These are phyloP conservation scores for Penicillium frequentans DNA, from an alignment of 2,329 filamentous ascomycete genomes.

Conservation along the genomic window DNA sequence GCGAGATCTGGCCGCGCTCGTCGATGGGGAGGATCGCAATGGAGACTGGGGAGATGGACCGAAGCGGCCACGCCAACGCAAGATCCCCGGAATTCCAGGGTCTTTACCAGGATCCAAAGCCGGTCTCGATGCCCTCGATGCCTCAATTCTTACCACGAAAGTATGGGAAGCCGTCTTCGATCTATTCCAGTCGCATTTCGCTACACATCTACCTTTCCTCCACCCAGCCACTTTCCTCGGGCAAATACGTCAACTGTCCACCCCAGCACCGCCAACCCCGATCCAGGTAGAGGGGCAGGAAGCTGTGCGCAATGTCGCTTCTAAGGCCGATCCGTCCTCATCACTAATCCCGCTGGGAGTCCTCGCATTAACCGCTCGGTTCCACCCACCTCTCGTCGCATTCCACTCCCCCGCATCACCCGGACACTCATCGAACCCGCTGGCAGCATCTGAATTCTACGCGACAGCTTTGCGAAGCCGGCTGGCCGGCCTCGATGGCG, in stretches of 20 bases:
- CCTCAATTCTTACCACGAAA: slow-evolving; percentile 51
- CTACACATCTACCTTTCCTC: slow-evolving; percentile 58
- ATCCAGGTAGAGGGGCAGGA: slow-evolving; percentile 24
- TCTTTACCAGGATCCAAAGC: slow-evolving; percentile 34
- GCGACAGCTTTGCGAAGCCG: slow-evolving; percentile 52
- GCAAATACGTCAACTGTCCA: slow-evolving; percentile 44
- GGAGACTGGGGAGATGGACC: slow-evolving; percentile 43
- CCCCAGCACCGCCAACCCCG: slow-evolving; percentile 15
- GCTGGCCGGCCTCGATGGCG: slow-evolving; percentile 46
- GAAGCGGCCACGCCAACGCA: slow-evolving; percentile 42
- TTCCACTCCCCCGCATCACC: slow-evolving; percentile 50
- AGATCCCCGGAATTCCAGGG: slow-evolving; percentile 31
- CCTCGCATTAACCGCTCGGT: slow-evolving; percentile 56
- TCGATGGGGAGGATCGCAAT: slow-evolving; percentile 41
- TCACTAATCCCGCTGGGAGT: slow-evolving; percentile 57
- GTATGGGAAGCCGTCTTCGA: slow-evolving; percentile 60
- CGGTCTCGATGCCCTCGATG: slow-evolving; percentile 49
- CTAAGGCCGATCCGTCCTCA: slow-evolving; percentile 39
- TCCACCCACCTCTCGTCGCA: slow-evolving; percentile 51
- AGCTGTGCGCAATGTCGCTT: slow-evolving; percentile 28
- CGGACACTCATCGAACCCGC: slow-evolving; percentile 47
- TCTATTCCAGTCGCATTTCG: slow-evolving; percentile 59
- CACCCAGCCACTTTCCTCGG: slow-evolving; percentile 56
- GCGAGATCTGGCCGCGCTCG: slow-evolving; percentile 37
- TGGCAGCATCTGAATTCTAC: slow-evolving; percentile 56